Base-by-base conservation (phyloP, 2,329 filamentous ascomycete genomes). In the Pseudocercospora eumusae region DNA sequence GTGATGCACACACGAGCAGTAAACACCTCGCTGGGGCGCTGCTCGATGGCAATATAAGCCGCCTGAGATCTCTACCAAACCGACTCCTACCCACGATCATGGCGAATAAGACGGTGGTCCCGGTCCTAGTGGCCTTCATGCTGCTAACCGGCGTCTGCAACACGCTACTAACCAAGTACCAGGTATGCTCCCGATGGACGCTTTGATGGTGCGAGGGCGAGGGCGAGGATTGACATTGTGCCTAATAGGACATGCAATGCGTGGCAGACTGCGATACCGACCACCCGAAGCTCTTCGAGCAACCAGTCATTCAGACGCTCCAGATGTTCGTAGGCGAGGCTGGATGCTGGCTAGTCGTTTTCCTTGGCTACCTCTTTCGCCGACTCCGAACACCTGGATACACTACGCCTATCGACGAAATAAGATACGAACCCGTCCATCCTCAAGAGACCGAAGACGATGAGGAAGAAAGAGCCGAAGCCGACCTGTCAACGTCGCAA, bases 301-400 rank as follows among this genome's bases (percentile, higher is more conserved):
- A 98, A 75, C 95, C 95, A 18, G 93, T 99, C 57, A 87, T 98
- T 59, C 95, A 99, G 76, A 98, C 95, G 1, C 81, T 92, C 0
- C 95, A 98, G 77, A 99, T 99, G 95, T 99, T 99, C 76, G 84
- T 97, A 65, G 95, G 95, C 60, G 95, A 99, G 77, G 90, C 91
- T 84, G 93, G 92, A 66, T 96, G 92, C 81, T 99, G 93, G 93
- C 83, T 98, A 13, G 91, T 99, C 57, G 84, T 98, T 47, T 87
- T 89, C 21, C 71, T 84, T 55, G 87, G 90, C 73, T 81, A 84
- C 21, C 78, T 93, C 1, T 90, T 90, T 76, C 84, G 83, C 65
- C 60, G 67, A 4, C 18, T 64, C 9, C 64, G 65, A 31, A 55
- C 52, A 23, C 31, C 60, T 7, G 69, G 68, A 44, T 65, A 69